A percentile compares a stretch with the other conserved stretches of the same genome.
Conservation (phyloP, 192 early-diverging fungal species). For the Thamnidium elegans region DNA sequence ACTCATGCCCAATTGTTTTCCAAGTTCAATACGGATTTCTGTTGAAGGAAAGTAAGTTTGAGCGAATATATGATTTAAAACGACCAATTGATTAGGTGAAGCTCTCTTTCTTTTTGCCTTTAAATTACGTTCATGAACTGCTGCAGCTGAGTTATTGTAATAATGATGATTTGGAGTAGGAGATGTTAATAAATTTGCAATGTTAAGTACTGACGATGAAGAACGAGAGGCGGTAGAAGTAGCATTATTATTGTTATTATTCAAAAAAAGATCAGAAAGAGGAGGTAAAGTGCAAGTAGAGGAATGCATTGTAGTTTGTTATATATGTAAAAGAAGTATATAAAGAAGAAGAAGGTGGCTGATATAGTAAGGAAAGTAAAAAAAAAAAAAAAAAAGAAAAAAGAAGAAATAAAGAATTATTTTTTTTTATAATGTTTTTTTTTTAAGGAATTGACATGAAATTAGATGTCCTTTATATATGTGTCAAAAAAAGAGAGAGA, state of each 20-base stretch:
- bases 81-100: slow-evolving; percentile 57
- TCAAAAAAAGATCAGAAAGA: slow-evolving; percentile 25
- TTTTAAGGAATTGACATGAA: slow-evolving; percentile 2
- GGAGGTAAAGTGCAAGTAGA: slow-evolving; percentile 31
- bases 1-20: slow-evolving; percentile 71
- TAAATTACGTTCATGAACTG: slow-evolving; percentile 6
- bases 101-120: slow-evolving; percentile 41
- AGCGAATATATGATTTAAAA: slow-evolving; percentile 57
- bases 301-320: neutral
- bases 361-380: slow-evolving; percentile 3
- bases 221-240: neutral
- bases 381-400: neutral
- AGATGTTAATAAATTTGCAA: slow-evolving; percentile 1
- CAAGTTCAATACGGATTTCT: slow-evolving; percentile 68
- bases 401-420: slow-evolving; percentile 11
- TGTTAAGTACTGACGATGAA: slow-evolving; percentile 9
- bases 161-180: neutral
- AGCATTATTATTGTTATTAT: neutral
- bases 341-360: neutral
- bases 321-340: neutral
- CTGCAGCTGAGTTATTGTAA: neutral
- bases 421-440: too few relatives aligned
- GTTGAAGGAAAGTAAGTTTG: slow-evolving; percentile 73
- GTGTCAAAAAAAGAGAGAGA: slow-evolving; percentile 6
- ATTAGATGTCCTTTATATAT: neutral